Evolutionary conservation across 2,329 filamentous ascomycete species (phyloP).

Genomic region (Penicillium sp.): DNA sequence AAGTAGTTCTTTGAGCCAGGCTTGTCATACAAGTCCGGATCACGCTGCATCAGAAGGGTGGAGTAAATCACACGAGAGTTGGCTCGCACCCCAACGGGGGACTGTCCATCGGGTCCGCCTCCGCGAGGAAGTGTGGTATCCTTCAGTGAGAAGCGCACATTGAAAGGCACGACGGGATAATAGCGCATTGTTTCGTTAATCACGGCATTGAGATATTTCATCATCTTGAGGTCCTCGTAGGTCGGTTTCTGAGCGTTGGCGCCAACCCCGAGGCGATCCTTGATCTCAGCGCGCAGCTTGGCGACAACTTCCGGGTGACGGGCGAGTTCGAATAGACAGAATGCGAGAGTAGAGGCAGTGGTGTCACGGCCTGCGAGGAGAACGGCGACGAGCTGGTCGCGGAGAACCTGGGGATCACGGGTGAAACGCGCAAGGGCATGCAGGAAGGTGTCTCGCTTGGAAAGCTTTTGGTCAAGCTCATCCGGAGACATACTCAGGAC

Average conservation of each 20-base stretch:
- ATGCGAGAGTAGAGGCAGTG: constrained; percentile 73
- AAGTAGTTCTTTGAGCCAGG: constrained; percentile 32
- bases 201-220: constrained; percentile 69
- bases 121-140: constrained; percentile 70
- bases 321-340: constrained; percentile 75
- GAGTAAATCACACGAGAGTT: constrained; percentile 47
- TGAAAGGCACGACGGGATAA: constrained; percentile 74
- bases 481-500: constrained; percentile 62
- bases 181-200: constrained; percentile 73
- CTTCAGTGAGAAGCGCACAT: constrained; percentile 63
- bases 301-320: constrained; percentile 61
- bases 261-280: constrained; percentile 57
- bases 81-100: constrained; percentile 43
- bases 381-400: constrained; percentile 77
- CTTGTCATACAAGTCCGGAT: constrained; percentile 45
- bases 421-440: constrained; percentile 80
- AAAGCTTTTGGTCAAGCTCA: constrained; percentile 64
- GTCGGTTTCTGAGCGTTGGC: constrained; percentile 48
- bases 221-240: constrained; percentile 76
- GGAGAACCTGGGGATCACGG: constrained; percentile 56
- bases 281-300: constrained; percentile 69
- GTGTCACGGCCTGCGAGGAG: constrained; percentile 79
- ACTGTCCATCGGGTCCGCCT: constrained; percentile 45
- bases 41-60: constrained; percentile 48
- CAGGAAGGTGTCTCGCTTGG: constrained; percentile 75